A percentile compares a stretch with the other conserved stretches of the same genome.
Evolutionary conservation across 768 basidiomycete species (phyloP).

Genomic region (Glaciozyma antarctica): DNA sequence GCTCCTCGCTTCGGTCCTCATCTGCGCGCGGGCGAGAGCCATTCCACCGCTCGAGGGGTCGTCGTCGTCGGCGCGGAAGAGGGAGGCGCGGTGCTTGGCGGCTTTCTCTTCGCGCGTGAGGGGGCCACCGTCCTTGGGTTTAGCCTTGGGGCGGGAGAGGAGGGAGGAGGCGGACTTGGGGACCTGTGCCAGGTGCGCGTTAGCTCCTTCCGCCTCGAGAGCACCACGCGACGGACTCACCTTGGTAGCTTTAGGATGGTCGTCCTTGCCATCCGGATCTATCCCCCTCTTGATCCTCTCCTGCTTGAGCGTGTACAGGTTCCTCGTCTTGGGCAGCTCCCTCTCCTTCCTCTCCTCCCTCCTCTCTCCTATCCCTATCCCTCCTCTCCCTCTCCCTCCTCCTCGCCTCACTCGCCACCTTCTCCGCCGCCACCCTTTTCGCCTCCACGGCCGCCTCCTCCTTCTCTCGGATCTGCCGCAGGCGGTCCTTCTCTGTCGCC

Average conservation of each 20-base stretch:
- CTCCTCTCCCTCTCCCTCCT: slow-evolving; percentile 18
- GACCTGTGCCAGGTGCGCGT: not conserved
- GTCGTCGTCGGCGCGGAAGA: slow-evolving; percentile 26
- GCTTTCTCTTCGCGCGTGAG: slow-evolving; percentile 17
- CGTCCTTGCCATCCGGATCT: slow-evolving; percentile 29
- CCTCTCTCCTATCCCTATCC: slow-evolving; percentile 5
- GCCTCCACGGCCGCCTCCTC: not conserved
- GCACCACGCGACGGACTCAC: no score
- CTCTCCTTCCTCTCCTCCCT: not conserved
- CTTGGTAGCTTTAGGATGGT: not conserved
- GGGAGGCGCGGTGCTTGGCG: slow-evolving; percentile 8
- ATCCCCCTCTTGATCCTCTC: slow-evolving; percentile 24
- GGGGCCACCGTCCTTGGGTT: not conserved
- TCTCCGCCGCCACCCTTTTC: slow-evolving; percentile 9
- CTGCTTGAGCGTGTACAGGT: slow-evolving; percentile 24
- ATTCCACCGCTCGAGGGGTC: slow-evolving; percentile 20
- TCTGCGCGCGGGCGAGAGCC: slow-evolving; percentile 17
- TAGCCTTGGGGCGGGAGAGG: not conserved
- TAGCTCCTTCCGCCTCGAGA: not conserved
- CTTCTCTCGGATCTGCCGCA: slow-evolving; percentile 1
- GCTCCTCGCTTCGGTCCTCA: not conserved
- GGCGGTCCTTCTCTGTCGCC: slow-evolving; percentile 11
- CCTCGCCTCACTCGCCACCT: slow-evolving; percentile 2
- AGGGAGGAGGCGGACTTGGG: not conserved
- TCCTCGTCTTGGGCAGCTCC: slow-evolving; percentile 27